phyloP scores from a whole-genome alignment of 2,329 filamentous ascomycete species.

The Leptographium radiaticola region DNA sequence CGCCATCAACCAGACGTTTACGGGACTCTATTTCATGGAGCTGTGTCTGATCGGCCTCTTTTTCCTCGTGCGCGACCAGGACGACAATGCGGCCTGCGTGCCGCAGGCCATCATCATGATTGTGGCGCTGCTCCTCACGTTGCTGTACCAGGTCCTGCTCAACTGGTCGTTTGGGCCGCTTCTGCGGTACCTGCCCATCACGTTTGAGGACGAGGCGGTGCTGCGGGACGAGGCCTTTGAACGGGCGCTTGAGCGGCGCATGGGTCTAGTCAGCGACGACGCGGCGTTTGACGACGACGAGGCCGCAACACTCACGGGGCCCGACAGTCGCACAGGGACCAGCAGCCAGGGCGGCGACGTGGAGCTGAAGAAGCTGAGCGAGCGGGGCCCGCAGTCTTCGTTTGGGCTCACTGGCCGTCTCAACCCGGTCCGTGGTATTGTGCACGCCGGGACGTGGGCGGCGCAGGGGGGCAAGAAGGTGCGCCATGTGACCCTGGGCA shows the following conservation, averaged over 20 bases:
- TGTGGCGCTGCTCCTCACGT: conserved; percentile 55
- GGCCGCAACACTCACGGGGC: conserved; percentile 15
- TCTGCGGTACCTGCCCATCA: conserved; percentile 82
- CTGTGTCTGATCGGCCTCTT: conserved; percentile 81
- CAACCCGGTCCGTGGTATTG: conserved; percentile 32
- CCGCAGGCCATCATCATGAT: conserved; percentile 81
- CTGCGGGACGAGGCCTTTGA: conserved; percentile 84
- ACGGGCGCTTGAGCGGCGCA: conserved; percentile 57
- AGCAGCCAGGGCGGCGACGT: conserved; percentile 18
- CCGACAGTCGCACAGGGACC: conserved; percentile 2
- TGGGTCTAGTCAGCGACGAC: conserved; percentile 44
- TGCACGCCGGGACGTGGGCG: conserved; percentile 34
- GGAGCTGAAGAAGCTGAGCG: conserved; percentile 20
- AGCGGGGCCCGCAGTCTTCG: conserved; percentile 9
- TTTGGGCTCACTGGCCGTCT: conserved; percentile 16
- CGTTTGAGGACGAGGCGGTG: conserved; percentile 88
- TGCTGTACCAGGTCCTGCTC: conserved; percentile 65
- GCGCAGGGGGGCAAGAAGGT: conserved; percentile 35
- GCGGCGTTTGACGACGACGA: conserved; percentile 25
- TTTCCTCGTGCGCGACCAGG: conserved; percentile 55
- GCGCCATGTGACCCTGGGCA: conserved; percentile 30
- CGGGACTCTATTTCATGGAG: conserved; percentile 90
- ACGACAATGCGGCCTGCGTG: conserved; percentile 44
- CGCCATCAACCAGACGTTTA: conserved; percentile 92
- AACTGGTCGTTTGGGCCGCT: conserved; percentile 77